These are phyloP conservation scores for Batrachochytrium dendrobatidis DNA, from an alignment of 371 early-diverging fungal species.

Conservation along the genomic window DNA sequence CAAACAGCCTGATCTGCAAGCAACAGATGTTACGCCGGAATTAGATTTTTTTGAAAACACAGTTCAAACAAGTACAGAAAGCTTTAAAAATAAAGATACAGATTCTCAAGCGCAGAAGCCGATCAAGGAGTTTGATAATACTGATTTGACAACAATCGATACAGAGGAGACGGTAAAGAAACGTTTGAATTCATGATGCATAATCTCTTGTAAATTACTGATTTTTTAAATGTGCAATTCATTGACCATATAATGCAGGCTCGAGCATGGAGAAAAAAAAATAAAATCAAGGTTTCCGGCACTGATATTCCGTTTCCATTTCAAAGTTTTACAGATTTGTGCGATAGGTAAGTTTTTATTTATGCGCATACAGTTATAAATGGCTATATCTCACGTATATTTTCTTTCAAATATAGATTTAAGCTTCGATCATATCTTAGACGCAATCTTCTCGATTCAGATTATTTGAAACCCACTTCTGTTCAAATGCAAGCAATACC, in stretches of 20 bases:
- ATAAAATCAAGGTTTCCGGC: constrained; percentile 77
- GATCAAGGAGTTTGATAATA: neutral
- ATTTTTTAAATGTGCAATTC: constrained; percentile 8
- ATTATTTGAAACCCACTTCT: constrained; percentile 86
- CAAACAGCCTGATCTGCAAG: neutral
- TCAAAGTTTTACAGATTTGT: constrained; percentile 67
- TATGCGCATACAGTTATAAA: neutral
- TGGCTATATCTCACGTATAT: neutral
- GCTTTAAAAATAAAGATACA: neutral
- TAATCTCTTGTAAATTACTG: neutral
- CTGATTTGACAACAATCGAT: neutral
- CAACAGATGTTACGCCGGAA: constrained; percentile 30
- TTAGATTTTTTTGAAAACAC: constrained; percentile 42
- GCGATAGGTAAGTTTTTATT: constrained; percentile 33
- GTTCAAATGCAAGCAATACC: constrained; percentile 95
- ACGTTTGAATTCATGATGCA: neutral
- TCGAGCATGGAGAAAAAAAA: constrained; percentile 52
- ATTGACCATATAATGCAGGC: constrained; percentile 25
- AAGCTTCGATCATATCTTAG: constrained; percentile 57
- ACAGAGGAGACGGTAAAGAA: neutral
- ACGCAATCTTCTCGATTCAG: constrained; percentile 53
- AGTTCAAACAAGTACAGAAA: neutral
- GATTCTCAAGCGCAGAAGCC: neutral
- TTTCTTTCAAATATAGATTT: constrained; percentile 33
- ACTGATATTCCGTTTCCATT: constrained; percentile 82